These are phyloP conservation scores for Cystobasidium sp. DNA, from an alignment of 1,284 basidiomycete species.

Conservation along the genomic window DNA sequence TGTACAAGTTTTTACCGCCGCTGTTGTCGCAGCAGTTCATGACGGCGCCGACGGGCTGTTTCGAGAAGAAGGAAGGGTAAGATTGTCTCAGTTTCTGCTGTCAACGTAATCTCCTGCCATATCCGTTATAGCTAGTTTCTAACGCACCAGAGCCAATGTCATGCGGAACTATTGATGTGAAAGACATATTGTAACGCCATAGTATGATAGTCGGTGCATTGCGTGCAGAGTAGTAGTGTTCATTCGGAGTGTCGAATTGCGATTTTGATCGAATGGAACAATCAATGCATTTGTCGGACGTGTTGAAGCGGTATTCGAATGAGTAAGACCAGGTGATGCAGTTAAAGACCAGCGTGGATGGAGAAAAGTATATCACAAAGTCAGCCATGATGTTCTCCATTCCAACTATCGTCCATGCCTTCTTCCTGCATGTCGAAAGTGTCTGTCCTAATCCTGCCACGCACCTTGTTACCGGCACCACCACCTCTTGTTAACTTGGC, in stretches of 20 bases:
- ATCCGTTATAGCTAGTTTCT: not conserved
- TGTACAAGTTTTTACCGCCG: constrained; percentile 91
- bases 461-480: constrained; percentile 36
- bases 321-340: no score
- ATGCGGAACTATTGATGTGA: constrained; percentile 75
- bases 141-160: constrained; percentile 70
- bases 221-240: not conserved
- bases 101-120: not conserved
- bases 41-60: constrained; percentile 87
- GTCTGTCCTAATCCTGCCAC: not conserved
- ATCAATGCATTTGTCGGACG: no score
- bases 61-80: constrained; percentile 42
- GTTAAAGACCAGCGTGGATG: no score
- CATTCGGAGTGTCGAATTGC: not conserved
- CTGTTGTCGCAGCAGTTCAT: constrained; percentile 99
- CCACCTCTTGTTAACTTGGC: constrained; percentile 33
- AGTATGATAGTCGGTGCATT: not conserved
- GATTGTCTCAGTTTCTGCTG: constrained; percentile 6
- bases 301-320: no score
- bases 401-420: not conserved
- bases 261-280: constrained; percentile 6
- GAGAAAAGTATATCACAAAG: not conserved
- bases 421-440: not conserved
- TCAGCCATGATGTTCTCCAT: not conserved
- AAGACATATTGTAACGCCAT: not conserved